A percentile compares a stretch with the other conserved stretches of the same genome.
These are phyloP conservation scores for Bolboschoenoplectus hybrid DNA, from an alignment of 202 grass and related monocot species.

Conservation along the genomic window DNA sequence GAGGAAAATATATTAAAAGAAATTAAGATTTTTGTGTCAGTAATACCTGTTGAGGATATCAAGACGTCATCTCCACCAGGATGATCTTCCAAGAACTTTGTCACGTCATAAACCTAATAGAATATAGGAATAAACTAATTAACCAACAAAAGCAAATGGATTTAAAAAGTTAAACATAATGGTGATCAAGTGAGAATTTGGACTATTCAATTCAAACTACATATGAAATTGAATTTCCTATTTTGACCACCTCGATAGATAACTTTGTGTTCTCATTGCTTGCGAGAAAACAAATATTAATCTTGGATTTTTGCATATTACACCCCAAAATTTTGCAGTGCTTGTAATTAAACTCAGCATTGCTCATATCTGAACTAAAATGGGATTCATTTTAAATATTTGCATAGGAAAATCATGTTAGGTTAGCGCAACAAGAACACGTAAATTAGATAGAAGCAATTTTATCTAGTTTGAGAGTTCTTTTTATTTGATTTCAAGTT, in stretches of 20 bases:
- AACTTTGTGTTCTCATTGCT: not conserved
- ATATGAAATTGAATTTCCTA: slow-evolving; percentile 7
- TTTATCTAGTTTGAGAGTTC: not conserved
- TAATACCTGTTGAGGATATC: slow-evolving; percentile 49
- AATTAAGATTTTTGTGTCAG: not conserved
- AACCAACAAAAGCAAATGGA: not conserved
- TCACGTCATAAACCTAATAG: slow-evolving; percentile 74
- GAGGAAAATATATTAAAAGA: not conserved
- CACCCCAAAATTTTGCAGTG: not conserved
- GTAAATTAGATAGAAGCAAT: not conserved
- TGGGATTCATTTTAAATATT: not conserved
- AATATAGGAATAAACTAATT: not conserved
- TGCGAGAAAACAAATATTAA: slow-evolving; percentile 15
- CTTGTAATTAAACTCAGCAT: not conserved
- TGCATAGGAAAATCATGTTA: not conserved
- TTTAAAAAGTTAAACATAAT: not conserved
- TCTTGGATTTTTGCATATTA: not conserved
- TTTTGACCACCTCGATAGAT: not conserved
- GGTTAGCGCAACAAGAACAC: not conserved
- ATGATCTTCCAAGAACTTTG: slow-evolving; percentile 84
- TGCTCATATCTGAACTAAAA: not conserved
- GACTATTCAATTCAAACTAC: not conserved
- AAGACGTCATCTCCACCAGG: slow-evolving; percentile 84
- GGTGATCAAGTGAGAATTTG: not conserved
- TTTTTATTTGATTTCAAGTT: not conserved